These are phyloP conservation scores for Fagopyrum tataricum DNA, from an alignment of 148 eudicot genomes.

Conservation along the genomic window DNA sequence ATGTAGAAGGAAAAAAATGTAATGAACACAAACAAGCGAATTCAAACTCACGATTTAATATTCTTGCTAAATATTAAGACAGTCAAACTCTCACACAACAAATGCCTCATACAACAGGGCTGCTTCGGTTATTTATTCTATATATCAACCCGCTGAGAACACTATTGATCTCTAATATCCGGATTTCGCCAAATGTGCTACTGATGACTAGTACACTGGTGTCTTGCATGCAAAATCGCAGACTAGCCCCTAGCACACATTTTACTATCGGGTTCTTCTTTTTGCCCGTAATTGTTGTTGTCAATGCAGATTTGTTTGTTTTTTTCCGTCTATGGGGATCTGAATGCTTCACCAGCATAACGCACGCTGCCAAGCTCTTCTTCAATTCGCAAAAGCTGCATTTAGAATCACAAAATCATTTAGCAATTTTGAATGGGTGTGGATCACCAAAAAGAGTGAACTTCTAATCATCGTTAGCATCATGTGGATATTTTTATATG, in stretches of 20 bases:
- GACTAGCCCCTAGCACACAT: not conserved
- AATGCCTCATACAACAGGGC: not conserved
- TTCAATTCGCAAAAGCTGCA: slow-evolving; percentile 96
- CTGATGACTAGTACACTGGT: not conserved
- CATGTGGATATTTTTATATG: not conserved
- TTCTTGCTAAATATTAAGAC: not conserved
- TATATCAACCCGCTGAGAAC: not conserved
- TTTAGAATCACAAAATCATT: not conserved
- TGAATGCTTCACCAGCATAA: slow-evolving; percentile 93
- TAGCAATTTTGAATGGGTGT: not conserved
- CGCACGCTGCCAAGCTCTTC: slow-evolving; percentile 96
- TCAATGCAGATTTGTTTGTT: not conserved
- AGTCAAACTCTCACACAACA: not conserved
- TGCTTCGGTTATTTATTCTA: not conserved
- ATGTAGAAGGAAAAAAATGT: too few relatives aligned
- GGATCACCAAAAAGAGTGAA: too few relatives aligned
- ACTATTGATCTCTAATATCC: not conserved
- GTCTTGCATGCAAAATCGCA: not conserved
- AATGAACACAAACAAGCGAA: not conserved
- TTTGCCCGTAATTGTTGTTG: not conserved
- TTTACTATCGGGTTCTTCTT: not conserved
- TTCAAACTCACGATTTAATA: not conserved
- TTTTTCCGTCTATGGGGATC: slow-evolving; percentile 40
- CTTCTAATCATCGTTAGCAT: too few relatives aligned
- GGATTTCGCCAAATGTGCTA: not conserved